Base-by-base conservation (phyloP, 768 basidiomycete species). In the Gautieria morchelliformis region DNA sequence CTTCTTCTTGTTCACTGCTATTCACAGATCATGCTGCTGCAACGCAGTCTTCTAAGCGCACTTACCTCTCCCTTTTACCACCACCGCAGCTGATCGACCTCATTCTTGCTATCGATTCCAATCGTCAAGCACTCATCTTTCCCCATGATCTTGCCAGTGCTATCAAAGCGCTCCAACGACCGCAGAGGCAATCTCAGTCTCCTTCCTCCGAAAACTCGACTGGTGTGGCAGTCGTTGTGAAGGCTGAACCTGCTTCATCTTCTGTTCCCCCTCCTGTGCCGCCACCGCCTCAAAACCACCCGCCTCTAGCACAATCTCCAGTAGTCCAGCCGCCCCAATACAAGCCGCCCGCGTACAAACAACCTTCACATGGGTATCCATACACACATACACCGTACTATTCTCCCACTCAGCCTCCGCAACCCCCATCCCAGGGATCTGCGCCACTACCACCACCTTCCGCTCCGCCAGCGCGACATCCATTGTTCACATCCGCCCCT, bases 81-180 rank as follows among this genome's bases (percentile, higher is more conserved):
- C 80, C 77, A 20, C 76, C 79, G 46, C 85, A 89, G 70, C 77
- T 90, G 65, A 87, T 90, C 65, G 88, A 89, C 63, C 81, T 90
- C 10, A 53, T 64, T n/a, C 45, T 63, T 4, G 56, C 54, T 30
- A 33, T 63, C 39, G 63, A 64, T 89, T 85, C 66, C 74, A 90
- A 59, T 75, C 77, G 39, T 83, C 87, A 63, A 85, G 89, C 63
- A 67, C 80, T 9, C 78, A 89, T 72, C 81, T 83, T 14, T 82
- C 86, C 12, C 71, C 77, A 40, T 83, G 84, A 89, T 66, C 74
- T 90, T 55, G 77, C 78, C 57, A 78, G 77, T 52, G 83, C 82
- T 47, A 85, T 88, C 60, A 75, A 77, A 40, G 72, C 73, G 41
- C 69, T 87, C 62, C 73, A 73, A 58, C 75, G 73, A 63, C 56